Percentiles rank a stretch among this genome's conserved stretches.
Conservation (phyloP, 2,329 filamentous ascomycete species). For the Colletotrichum sp. region DNA sequence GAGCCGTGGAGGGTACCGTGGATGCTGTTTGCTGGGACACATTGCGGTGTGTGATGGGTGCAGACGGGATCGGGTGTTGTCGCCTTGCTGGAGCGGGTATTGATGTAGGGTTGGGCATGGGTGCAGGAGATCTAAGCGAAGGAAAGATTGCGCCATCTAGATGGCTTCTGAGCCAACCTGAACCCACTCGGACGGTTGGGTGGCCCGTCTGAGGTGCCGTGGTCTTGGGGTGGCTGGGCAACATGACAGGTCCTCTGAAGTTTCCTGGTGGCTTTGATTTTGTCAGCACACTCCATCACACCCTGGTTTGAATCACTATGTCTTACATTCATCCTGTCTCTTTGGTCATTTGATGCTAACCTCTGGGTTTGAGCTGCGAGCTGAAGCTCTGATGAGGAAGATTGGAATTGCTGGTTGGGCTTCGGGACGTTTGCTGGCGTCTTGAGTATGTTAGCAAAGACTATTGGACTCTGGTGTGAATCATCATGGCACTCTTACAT, state of each 20-base stretch:
- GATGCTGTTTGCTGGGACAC: not conserved
- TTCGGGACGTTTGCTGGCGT: no score
- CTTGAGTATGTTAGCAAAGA: no score
- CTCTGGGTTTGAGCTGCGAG: no score
- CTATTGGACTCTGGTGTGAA: no score
- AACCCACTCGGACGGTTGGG: not conserved
- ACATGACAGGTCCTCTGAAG: not conserved
- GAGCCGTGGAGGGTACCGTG: no score
- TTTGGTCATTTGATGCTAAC: no score
- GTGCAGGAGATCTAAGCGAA: not conserved
- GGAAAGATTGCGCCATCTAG: not conserved
- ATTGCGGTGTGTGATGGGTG: not conserved
- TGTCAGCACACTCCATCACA: not conserved
- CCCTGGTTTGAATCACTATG: no score
- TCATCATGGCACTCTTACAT: no score
- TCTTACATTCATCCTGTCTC: no score
- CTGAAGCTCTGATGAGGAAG: no score
- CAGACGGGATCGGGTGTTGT: not conserved
- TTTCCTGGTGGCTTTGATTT: not conserved
- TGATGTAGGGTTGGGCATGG: no score
- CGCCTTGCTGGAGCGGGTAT: not conserved
- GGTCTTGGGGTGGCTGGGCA: not conserved
- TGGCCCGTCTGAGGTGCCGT: not conserved
- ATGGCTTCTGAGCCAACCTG: not conserved
- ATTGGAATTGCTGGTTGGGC: no score